Evolutionary conservation across 805 yeast species (phyloP).

Genomic region (Metschnikowia matae): DNA sequence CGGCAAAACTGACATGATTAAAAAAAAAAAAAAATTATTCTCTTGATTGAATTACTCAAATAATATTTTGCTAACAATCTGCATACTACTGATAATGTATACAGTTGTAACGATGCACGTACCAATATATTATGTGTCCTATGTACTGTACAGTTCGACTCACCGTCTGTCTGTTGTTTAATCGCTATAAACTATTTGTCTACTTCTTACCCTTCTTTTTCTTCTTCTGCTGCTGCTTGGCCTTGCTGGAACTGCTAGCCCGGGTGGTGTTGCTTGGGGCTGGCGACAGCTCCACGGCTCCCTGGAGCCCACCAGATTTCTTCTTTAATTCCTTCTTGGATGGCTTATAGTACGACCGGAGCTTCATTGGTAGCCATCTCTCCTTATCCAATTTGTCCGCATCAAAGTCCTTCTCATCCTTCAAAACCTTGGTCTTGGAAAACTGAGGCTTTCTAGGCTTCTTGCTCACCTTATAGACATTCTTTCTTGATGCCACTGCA

Average conservation of each 20-base stretch:
- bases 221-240: slow-evolving; percentile 20
- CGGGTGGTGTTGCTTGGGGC: slow-evolving; percentile 23
- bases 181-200: not conserved
- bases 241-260: slow-evolving; percentile 9
- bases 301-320: slow-evolving; percentile 18
- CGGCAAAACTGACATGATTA: too few species aligned
- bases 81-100: too few species aligned
- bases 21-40: too few species aligned
- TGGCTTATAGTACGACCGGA: slow-evolving; percentile 78
- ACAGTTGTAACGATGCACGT: too few species aligned
- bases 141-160: too few species aligned
- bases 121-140: too few species aligned
- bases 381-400: slow-evolving; percentile 45
- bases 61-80: too few species aligned
- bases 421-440: slow-evolving; percentile 14
- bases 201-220: slow-evolving; percentile 20
- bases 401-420: slow-evolving; percentile 12
- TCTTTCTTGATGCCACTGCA: slow-evolving; percentile 3
- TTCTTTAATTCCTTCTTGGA: slow-evolving; percentile 32
- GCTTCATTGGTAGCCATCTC: slow-evolving; percentile 89
- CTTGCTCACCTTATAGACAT: slow-evolving; percentile 20
- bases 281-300: slow-evolving; percentile 18
- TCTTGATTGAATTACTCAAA: too few species aligned
- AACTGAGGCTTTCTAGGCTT: slow-evolving; percentile 19
- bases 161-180: not conserved